Evolutionary conservation across 2,329 filamentous ascomycete genomes (phyloP).

Genomic region (Monilinia laxa): DNA sequence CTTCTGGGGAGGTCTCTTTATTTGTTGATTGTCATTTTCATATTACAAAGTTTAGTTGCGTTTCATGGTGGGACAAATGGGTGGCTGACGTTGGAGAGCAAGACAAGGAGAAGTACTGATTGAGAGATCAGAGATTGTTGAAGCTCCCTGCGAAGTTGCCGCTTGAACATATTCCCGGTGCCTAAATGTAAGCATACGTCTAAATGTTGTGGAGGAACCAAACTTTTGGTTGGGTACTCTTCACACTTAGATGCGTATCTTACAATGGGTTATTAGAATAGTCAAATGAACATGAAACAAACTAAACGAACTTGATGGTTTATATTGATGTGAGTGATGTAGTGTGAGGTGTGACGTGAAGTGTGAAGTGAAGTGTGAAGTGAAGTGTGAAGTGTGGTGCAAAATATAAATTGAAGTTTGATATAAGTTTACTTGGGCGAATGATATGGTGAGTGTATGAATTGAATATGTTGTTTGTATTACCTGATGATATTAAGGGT

Average conservation of each 20-base stretch:
- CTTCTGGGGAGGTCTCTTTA: conserved; percentile 40
- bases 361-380: too few relatives aligned
- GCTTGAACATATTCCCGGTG: background rate
- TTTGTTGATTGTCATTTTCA: conserved; percentile 20
- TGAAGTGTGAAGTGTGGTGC: too few relatives aligned
- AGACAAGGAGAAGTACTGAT: conserved; percentile 1
- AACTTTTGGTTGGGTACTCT: background rate
- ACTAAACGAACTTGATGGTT: background rate
- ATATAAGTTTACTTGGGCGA: too few relatives aligned
- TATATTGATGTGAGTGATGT: background rate
- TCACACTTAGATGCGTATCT: conserved; percentile 3
- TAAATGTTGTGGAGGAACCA: background rate
- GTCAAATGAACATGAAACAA: conserved; percentile 16
- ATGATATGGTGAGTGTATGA: too few relatives aligned
- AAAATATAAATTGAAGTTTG: too few relatives aligned
- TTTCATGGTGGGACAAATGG: conserved; percentile 11
- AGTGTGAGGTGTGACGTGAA: background rate
- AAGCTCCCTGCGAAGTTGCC: conserved; percentile 9
- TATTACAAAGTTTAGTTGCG: conserved; percentile 15
- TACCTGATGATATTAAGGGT: too few relatives aligned
- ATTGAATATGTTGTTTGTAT: too few relatives aligned
- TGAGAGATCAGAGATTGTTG: conserved; percentile 7
- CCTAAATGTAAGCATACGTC: background rate
- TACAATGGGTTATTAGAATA: conserved; percentile 11
- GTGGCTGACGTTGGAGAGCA: conserved; percentile 6